These are phyloP conservation scores for Rhynchospora breviuscula DNA, from an alignment of 176 grass and related monocot species.

Conservation along the genomic window DNA sequence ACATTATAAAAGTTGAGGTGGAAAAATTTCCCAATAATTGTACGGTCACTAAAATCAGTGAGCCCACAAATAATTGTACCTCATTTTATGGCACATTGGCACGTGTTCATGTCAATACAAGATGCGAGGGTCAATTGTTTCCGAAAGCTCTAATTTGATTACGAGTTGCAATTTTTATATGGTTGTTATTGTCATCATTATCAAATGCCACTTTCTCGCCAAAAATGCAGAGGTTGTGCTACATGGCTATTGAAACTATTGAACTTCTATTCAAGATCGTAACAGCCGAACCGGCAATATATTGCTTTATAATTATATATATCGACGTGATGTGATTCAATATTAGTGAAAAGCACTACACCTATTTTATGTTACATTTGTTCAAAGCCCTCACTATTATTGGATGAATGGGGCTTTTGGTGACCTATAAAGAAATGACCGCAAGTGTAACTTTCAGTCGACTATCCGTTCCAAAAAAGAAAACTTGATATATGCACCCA, in stretches of 20 bases:
- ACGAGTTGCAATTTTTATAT: neutral
- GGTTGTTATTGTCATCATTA: neutral
- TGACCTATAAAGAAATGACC: neutral
- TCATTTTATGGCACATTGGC: neutral
- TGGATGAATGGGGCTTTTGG: neutral
- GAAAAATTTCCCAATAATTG: neutral
- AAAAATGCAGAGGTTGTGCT: neutral
- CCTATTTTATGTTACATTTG: neutral
- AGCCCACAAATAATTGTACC: neutral
- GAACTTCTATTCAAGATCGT: neutral
- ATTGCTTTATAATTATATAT: neutral
- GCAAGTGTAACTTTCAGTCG: neutral
- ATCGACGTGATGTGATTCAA: neutral
- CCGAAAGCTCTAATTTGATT: neutral
- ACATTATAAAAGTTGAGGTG: neutral
- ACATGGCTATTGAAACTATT: neutral
- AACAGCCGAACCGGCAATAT: neutral
- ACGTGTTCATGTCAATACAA: neutral
- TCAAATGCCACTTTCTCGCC: neutral
- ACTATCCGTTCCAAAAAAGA: neutral
- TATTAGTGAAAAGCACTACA: neutral
- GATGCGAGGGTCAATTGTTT: neutral
- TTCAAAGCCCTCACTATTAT: neutral
- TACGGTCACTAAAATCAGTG: neutral
- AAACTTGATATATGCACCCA: neutral